Evolutionary conservation across 352 stramenopile genomes (phyloP), one percentile per base, ranked within the genome.

Genomic region (Peronospora tabacina): DNA sequence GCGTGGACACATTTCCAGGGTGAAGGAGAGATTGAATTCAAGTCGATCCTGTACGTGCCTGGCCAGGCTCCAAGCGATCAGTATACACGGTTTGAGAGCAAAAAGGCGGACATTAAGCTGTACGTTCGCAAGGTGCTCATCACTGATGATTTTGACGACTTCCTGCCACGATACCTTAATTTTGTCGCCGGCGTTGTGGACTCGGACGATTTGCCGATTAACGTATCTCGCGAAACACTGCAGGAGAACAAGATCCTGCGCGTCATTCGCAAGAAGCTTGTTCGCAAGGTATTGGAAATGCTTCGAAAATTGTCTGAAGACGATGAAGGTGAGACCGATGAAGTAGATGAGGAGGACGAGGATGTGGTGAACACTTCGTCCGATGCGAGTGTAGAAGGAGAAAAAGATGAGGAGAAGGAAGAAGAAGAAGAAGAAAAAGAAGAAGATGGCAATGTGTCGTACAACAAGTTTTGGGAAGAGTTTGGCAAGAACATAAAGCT

Each of bases 111-210:
- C 62, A 82, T 99, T 34, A 94, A 97, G 58, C 72, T 99, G 17
- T 99, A 99, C 58, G 97, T 99, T 29, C 90, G 95, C 46, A 99
- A 99, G 68, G 96, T 99, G 44, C 81, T 99, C 16, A 99, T 99
- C 65, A 95, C 86, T 20, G 96, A 99, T 55, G 88, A 98, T 40
- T 98, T 98, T 49, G 88, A 98, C 55, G 95, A 99, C 41, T 87
- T 99, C 33, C 63, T 99, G 62, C 97, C 97, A 32, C 78, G 82
- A 9, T 99, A 99, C 77, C 73, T 99, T n/a, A 97, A 93, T 61
- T 99, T 99, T 54, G 87, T 99, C 49, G 77, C 84, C n/a, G 97
- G 97, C 58, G 96, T 99, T 32, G 95, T 99, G 15, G 96, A 99
- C 80, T 97, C 82, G 39, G 96, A 99, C 58, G 97, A 99, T 68